Percentiles rank a stretch among this genome's conserved stretches.
Conservation (phyloP, 805 yeast species). For the Kregervanrija delftensis region DNA sequence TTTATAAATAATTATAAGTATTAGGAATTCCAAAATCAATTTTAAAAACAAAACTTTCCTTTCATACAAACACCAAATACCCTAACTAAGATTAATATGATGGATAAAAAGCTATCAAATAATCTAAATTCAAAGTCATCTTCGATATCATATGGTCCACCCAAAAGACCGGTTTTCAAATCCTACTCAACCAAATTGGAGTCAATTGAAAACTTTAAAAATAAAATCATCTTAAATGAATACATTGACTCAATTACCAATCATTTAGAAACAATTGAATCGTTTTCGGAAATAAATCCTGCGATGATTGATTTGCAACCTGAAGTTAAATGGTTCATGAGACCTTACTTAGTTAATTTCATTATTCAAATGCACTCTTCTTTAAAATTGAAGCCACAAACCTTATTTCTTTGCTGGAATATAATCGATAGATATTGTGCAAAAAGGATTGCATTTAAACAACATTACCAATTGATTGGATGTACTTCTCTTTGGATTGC, state of each 20-base stretch:
- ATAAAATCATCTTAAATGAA: slow-evolving; percentile 36
- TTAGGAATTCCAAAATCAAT: no score
- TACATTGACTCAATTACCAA: slow-evolving; percentile 33
- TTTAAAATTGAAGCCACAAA: slow-evolving; percentile 58
- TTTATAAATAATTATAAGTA: no score
- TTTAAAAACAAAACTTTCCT: no score
- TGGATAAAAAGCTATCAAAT: no score
- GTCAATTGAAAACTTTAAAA: slow-evolving; percentile 39
- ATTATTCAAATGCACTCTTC: slow-evolving; percentile 59
- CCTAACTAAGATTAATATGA: not conserved
- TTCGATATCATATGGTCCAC: slow-evolving; percentile 27
- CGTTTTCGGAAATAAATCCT: slow-evolving; percentile 34
- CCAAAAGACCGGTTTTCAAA: slow-evolving; percentile 21
- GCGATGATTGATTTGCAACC: slow-evolving; percentile 78
- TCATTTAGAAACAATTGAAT: slow-evolving; percentile 36
- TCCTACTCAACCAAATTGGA: slow-evolving; percentile 40
- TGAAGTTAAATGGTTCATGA: slow-evolving; percentile 65
- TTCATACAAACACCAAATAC: not conserved
- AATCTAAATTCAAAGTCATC: not conserved
- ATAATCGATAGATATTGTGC: slow-evolving; percentile 90
- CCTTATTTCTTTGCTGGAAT: slow-evolving; percentile 60
- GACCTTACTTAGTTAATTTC: slow-evolving; percentile 75
- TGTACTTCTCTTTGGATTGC: slow-evolving; percentile 93
- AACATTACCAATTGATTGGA: slow-evolving; percentile 85
- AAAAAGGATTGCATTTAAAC: slow-evolving; percentile 72